Evolutionary conservation across 306 rosid species (phyloP).

Genomic region (Lagenaria siceraria): DNA sequence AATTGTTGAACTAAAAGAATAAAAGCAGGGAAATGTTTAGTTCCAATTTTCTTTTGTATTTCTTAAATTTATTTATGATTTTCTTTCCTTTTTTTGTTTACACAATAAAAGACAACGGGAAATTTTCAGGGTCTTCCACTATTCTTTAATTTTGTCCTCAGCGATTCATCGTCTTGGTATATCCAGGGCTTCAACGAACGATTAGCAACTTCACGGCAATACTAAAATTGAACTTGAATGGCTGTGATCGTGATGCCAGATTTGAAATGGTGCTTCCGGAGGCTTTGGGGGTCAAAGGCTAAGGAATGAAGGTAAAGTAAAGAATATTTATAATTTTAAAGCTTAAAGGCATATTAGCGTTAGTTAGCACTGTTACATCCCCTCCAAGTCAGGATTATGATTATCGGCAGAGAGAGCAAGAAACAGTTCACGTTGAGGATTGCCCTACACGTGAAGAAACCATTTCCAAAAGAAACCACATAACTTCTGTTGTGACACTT

Average conservation of each 20-base stretch:
- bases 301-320: background rate
- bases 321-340: background rate
- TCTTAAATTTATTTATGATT: too few relatives aligned
- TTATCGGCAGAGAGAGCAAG: background rate
- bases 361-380: background rate
- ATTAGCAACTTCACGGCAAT: background rate
- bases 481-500: background rate
- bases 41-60: too few relatives aligned
- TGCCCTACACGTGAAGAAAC: constrained; percentile 1
- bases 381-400: background rate
- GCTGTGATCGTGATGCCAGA: background rate
- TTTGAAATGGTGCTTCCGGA: background rate
- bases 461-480: too few relatives aligned
- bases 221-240: background rate
- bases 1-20: too few relatives aligned
- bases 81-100: too few relatives aligned
- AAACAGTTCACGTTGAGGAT: background rate
- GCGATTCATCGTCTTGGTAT: background rate
- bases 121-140: too few relatives aligned
- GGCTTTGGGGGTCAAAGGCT: background rate
- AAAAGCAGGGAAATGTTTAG: too few relatives aligned
- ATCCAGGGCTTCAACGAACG: background rate
- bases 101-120: too few relatives aligned
- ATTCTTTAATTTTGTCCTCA: background rate
- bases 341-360: background rate